Evolutionary conservation across 2,329 filamentous ascomycete genomes (phyloP), one percentile per base, ranked within the genome.

Genomic region (Aspergillus alliaceus): DNA sequence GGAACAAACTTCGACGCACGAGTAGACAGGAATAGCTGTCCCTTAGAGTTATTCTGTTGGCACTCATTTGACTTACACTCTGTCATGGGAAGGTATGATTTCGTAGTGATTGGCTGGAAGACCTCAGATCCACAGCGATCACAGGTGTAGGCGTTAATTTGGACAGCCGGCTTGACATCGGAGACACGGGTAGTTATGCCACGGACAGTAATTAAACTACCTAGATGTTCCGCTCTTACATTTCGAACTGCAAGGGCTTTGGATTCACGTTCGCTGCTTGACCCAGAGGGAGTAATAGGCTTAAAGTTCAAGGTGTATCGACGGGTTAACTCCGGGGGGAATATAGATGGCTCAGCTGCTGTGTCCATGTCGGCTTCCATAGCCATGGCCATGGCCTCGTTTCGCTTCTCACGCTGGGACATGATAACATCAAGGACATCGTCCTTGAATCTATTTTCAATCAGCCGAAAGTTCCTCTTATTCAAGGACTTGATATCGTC

Each of bases 221-320:
- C 95, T 2, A 99, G 84, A 73, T 99, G 91, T 67, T 97, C 93
- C 66, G 93, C 95, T 40, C 90, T 88, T 29, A 99, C 91, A 70
- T 98, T 87, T 63, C 95, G 88, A 29, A 99, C 95, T n/a, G 95
- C 93, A 58, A 98, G 79, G 2, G 87, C 85, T 69, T 89, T 89
- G 47, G 74, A 76, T 47, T 70, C 76, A 53, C 80, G 80, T 54
- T 84, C 80, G 51, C 84, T 84, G 67, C 84, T 87, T 27, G 89
- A 87, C 7, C 83, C 82, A 8, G 87, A 86, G 3, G 87, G 84
- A n/a, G 90, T 90, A 59, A 90, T 83, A 20, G 95, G 93, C 80
- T 96, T 97, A 82, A 99, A 97, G 72, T 96, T 93, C 57, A 99
- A 85, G 0, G 92, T 96, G 77, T 99, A 99, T 72, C 95, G 86